These are phyloP conservation scores for Bacidia rubella DNA, from an alignment of 495 filamentous ascomycete species.

Conservation along the genomic window DNA sequence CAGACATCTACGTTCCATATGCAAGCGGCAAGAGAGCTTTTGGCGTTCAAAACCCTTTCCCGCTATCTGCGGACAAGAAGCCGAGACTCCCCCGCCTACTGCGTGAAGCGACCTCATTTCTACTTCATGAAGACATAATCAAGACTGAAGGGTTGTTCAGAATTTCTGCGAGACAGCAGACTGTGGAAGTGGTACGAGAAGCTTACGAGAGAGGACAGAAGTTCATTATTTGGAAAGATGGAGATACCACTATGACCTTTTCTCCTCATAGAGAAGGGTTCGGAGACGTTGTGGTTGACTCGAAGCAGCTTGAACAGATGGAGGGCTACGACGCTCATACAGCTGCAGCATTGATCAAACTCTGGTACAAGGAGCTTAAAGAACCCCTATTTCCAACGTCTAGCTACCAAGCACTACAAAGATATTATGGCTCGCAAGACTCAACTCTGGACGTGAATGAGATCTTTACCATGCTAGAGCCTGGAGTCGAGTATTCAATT, in stretches of 20 bases:
- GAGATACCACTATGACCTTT: conserved; percentile 17
- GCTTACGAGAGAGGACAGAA: conserved; percentile 41
- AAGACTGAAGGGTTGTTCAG: conserved; percentile 38
- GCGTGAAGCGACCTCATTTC: conserved; percentile 37
- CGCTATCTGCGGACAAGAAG: conserved; percentile 24
- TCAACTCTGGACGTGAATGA: conserved; percentile 12
- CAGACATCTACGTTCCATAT: conserved; percentile 34
- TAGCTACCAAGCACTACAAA: conserved; percentile 28
- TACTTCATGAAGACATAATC: conserved; percentile 30
- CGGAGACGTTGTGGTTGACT: conserved; percentile 18
- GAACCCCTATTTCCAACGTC: conserved; percentile 35
- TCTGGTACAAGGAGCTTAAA: conserved; percentile 40
- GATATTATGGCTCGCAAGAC: conserved; percentile 18
- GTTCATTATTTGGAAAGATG: conserved; percentile 37
- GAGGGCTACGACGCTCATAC: conserved; percentile 38
- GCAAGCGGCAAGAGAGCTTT: conserved; percentile 34
- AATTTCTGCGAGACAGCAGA: conserved; percentile 31
- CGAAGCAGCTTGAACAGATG: conserved; percentile 26
- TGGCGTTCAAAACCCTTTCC: conserved; percentile 28
- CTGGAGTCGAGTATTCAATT: conserved; percentile 27
- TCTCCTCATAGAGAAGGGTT: conserved; percentile 19
- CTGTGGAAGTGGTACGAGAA: conserved; percentile 35
- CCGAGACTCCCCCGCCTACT: conserved; percentile 36
- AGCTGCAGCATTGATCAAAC: conserved; percentile 38
- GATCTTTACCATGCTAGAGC: conserved; percentile 22